Conservation (phyloP, 2,329 filamentous ascomycete species). For the Hymenoscyphus fraxineus region DNA sequence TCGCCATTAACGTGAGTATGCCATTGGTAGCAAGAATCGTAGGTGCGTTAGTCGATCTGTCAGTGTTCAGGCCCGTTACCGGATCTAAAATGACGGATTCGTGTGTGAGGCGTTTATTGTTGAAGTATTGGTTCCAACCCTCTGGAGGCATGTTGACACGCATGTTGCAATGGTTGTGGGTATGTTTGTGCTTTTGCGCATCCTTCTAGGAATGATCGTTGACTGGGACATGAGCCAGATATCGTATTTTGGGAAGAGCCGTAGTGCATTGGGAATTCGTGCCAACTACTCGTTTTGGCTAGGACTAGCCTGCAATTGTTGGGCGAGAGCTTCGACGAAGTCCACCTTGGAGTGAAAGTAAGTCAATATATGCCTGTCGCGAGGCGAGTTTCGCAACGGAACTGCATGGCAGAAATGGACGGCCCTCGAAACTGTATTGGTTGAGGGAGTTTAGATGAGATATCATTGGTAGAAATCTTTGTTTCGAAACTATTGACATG, state of each 20-base stretch:
- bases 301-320: neutral
- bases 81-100: neutral
- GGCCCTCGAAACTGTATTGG: neutral
- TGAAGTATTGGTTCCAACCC: neutral
- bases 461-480: neutral
- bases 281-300: neutral
- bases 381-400: neutral
- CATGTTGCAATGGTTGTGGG: neutral
- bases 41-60: conserved; percentile 34
- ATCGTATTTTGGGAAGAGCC: neutral
- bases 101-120: neutral
- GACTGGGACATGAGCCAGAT: neutral
- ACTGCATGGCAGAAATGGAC: neutral
- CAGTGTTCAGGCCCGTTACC: conserved; percentile 5
- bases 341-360: neutral
- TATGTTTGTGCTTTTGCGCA: neutral
- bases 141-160: neutral
- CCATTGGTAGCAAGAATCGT: conserved; percentile 40
- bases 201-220: neutral
- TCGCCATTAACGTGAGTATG: conserved; percentile 36
- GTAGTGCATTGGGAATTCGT: neutral
- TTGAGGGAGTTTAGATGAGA: neutral
- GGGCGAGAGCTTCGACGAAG: neutral
- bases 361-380: neutral
- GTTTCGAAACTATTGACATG: neutral